Evolutionary conservation across 2,329 filamentous ascomycete species (phyloP).

Genomic region (Claviceps sp.): DNA sequence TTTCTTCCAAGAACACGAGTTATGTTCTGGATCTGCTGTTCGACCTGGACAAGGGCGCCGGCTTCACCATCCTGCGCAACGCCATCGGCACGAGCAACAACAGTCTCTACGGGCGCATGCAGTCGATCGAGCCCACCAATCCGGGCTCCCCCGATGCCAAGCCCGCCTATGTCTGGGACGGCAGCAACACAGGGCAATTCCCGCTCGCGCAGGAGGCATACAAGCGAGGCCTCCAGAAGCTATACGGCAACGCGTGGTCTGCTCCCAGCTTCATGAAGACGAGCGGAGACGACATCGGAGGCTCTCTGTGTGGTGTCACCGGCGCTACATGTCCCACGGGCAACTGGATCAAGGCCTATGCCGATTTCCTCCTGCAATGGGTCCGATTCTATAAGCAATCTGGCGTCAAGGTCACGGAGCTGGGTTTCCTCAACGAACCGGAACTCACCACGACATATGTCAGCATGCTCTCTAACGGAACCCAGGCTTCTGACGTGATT

Average conservation of each 20-base stretch:
- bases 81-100: background rate
- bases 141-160: background rate
- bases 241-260: background rate
- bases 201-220: background rate
- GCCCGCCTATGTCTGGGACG: background rate
- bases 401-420: background rate
- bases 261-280: background rate
- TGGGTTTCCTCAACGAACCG: background rate
- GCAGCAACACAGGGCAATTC: background rate
- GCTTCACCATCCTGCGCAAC: background rate
- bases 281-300: background rate
- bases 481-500: background rate
- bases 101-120: background rate
- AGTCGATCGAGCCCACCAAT: background rate
- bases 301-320: background rate
- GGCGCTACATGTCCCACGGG: background rate
- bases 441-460: background rate
- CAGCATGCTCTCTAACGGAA: background rate
- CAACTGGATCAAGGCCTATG: background rate
- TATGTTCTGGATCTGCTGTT: slow-evolving; percentile 1
- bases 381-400: background rate
- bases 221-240: background rate
- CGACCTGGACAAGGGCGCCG: background rate
- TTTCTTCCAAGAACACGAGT: background rate
- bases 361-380: background rate